Conservation (phyloP, 805 yeast species). For the Candida nitratophila region DNA sequence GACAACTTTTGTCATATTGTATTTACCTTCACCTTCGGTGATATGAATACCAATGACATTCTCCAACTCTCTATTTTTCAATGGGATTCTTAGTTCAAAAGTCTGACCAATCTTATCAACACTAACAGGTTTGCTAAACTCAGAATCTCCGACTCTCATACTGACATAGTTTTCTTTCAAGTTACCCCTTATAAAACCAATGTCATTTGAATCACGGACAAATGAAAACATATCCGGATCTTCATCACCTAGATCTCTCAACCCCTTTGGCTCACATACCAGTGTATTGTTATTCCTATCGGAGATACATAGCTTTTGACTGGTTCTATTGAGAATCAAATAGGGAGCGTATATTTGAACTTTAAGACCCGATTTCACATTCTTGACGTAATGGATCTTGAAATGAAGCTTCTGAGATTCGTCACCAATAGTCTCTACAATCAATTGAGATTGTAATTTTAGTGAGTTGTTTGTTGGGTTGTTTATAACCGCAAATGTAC, state of each 20-base stretch:
- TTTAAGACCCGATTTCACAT: constrained; percentile 49
- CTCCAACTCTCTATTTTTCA: constrained; percentile 48
- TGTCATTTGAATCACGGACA: constrained; percentile 39
- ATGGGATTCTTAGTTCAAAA: constrained; percentile 42
- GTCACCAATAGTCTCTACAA: constrained; percentile 53
- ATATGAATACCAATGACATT: constrained; percentile 70
- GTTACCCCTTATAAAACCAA: constrained; percentile 20
- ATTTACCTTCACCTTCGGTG: constrained; percentile 81
- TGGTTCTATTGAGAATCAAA: constrained; percentile 74
- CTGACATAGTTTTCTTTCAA: constrained; percentile 56
- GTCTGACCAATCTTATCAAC: constrained; percentile 88
- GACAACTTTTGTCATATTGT: constrained; percentile 67
- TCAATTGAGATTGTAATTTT: constrained; percentile 45
- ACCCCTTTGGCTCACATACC: constrained; percentile 31
- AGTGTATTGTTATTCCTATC: constrained; percentile 45
- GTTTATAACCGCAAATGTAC: constrained; percentile 73
- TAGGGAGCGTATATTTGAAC: constrained; percentile 80
- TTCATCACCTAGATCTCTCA: constrained; percentile 17
- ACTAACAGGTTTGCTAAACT: constrained; percentile 66
- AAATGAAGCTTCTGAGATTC: constrained; percentile 49
- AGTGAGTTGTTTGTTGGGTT: constrained; percentile 47
- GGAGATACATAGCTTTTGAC: constrained; percentile 53
- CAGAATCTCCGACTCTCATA: constrained; percentile 60
- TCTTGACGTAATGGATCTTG: constrained; percentile 53
- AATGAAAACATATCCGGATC: constrained; percentile 84